phyloP scores from a whole-genome alignment of 1,139 yeast genomes.

The Diutina neorugosa region DNA sequence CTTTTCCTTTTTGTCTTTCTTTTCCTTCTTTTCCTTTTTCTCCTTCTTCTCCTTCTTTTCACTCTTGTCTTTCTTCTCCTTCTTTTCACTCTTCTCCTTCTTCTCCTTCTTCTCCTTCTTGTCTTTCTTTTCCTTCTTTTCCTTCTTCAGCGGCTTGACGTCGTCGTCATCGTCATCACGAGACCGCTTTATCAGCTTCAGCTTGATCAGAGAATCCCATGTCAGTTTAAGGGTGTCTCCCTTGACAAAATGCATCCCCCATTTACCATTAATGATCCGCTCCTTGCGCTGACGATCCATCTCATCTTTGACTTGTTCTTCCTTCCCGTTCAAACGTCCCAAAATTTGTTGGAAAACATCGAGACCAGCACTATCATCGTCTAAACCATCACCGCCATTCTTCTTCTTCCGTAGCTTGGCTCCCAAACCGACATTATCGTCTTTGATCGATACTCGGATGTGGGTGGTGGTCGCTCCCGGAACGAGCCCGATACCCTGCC shows the following conservation, averaged over 20 bases:
- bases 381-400: slow-evolving; percentile 43
- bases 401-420: slow-evolving; percentile 53
- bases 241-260: slow-evolving; percentile 79
- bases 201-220: slow-evolving; percentile 48
- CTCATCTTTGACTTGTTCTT: slow-evolving; percentile 43
- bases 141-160: slow-evolving; percentile 6
- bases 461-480: slow-evolving; percentile 61
- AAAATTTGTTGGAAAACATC: slow-evolving; percentile 87
- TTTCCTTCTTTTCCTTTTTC: not conserved
- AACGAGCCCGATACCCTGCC: slow-evolving; percentile 71
- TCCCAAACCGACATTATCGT: slow-evolving; percentile 78
- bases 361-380: slow-evolving; percentile 80
- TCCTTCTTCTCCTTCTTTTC: not conserved
- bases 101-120: slow-evolving; percentile 13
- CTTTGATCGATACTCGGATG: slow-evolving; percentile 69
- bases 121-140: slow-evolving; percentile 13
- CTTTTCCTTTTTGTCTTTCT: slow-evolving; percentile 13
- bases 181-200: slow-evolving; percentile 9
- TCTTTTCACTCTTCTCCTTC: slow-evolving; percentile 15
- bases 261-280: slow-evolving; percentile 58
- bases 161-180: slow-evolving; percentile 19
- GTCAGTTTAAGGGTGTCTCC: slow-evolving; percentile 81
- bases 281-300: slow-evolving; percentile 57
- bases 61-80: slow-evolving; percentile 19
- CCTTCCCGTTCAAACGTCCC: slow-evolving; percentile 77